phyloP scores from a whole-genome alignment of 306 rosid genomes.

The Lathyrus tuberosus region DNA sequence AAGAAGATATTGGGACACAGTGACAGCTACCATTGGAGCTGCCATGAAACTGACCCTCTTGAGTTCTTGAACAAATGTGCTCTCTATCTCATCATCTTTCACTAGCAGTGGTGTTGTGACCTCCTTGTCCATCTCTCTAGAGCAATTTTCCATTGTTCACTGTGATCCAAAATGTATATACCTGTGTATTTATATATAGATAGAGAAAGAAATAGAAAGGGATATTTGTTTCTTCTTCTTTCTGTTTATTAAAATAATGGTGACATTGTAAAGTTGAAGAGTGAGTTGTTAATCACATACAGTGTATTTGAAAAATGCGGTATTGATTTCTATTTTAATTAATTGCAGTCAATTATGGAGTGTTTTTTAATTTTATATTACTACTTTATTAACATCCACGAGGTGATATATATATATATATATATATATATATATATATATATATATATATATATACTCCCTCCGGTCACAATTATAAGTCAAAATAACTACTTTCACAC shows the following conservation, averaged over 20 bases:
- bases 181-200: not conserved
- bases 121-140: slow-evolving; percentile 42
- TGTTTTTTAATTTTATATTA: not conserved
- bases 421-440: no score
- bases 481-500: no score
- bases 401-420: no score
- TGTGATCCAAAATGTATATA: not conserved
- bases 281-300: no score
- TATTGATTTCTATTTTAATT: not conserved
- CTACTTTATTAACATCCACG: not conserved
- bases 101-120: slow-evolving; percentile 31
- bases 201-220: not conserved
- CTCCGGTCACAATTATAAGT: no score
- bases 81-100: slow-evolving; percentile 1
- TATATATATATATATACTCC: no score
- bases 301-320: no score
- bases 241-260: no score
- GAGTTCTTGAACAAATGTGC: slow-evolving; percentile 37
- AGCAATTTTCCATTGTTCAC: slow-evolving; percentile 14
- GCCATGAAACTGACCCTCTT: slow-evolving; percentile 50
- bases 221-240: not conserved
- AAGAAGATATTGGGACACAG: slow-evolving; percentile 53
- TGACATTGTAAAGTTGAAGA: no score
- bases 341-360: not conserved
- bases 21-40: slow-evolving; percentile 61